Percentiles rank a stretch among this genome's conserved stretches.
Conservation (phyloP, 139 green algal species). For the Closterium sp. region DNA sequence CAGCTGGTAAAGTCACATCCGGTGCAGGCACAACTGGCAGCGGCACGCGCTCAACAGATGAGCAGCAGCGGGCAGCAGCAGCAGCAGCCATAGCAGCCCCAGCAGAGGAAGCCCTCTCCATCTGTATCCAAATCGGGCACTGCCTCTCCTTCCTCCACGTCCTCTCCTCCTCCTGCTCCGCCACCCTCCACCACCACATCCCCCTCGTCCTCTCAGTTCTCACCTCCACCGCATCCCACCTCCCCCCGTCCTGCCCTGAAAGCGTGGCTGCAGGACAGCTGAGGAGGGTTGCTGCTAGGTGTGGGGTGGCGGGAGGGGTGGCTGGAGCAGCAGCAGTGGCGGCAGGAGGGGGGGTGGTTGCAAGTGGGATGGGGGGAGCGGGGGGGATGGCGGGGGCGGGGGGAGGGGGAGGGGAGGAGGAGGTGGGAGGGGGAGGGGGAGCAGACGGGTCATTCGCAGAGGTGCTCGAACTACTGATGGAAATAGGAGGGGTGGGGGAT, state of each 20-base stretch:
- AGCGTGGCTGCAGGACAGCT: conserved; percentile 5
- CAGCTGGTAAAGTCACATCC: not conserved
- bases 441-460: not conserved
- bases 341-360: not conserved
- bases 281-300: conserved; percentile 10
- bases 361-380: not conserved
- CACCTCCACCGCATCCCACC: not conserved
- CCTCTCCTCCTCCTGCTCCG: not conserved
- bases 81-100: not conserved
- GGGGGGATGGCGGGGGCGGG: not conserved
- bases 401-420: not conserved
- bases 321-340: not conserved
- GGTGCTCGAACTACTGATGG: conserved; percentile 23
- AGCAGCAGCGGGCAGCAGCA: not conserved
- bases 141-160: conserved; percentile 22
- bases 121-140: conserved; percentile 38
- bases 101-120: not conserved
- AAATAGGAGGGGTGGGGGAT: conserved; percentile 36
- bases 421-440: not conserved
- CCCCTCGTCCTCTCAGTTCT: conserved; percentile 5
- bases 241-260: conserved; percentile 12
- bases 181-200: conserved; percentile 1
- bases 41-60: not conserved
- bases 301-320: not conserved
- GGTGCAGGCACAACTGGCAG: not conserved